Evolutionary conservation across 192 early-diverging fungal genomes (phyloP).

Genomic region (Mortierella alpina): DNA sequence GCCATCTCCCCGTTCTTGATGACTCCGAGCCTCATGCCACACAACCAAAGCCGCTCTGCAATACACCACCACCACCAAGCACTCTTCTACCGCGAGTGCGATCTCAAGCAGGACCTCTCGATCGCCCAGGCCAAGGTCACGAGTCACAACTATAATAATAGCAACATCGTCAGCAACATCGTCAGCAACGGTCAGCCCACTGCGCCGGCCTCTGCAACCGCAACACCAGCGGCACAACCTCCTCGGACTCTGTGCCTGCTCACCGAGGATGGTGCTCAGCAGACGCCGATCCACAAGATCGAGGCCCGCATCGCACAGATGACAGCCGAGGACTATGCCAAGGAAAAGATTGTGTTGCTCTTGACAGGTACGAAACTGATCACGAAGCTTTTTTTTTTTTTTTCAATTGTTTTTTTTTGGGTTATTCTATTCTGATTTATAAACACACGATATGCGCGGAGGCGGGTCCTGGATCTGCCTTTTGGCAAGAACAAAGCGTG

Average conservation of each 20-base stretch:
- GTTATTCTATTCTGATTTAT: neutral
- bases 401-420: neutral
- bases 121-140: slow-evolving; percentile 13
- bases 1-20: neutral
- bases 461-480: slow-evolving; percentile 4
- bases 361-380: slow-evolving; percentile 29
- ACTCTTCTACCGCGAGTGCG: slow-evolving; percentile 29
- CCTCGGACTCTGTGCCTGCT: slow-evolving; percentile 10
- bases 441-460: too few relatives aligned
- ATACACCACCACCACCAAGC: slow-evolving; percentile 18
- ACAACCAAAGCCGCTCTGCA: neutral
- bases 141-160: slow-evolving; percentile 9
- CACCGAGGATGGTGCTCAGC: neutral
- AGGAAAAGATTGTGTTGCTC: slow-evolving; percentile 50
- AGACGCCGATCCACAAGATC: slow-evolving; percentile 47
- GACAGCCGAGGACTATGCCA: slow-evolving; percentile 40
- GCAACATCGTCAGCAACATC: slow-evolving; percentile 5
- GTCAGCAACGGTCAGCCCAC: slow-evolving; percentile 5
- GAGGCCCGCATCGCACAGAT: slow-evolving; percentile 34
- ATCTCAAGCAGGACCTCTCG: slow-evolving; percentile 42
- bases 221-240: neutral
- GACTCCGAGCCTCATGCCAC: slow-evolving; percentile 9
- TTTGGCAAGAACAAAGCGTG: neutral
- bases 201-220: slow-evolving; percentile 3
- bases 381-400: neutral